Percentiles rank a stretch among this genome's conserved stretches.
These are phyloP conservation scores for Flaveria bidentis DNA, from an alignment of 129 eudicot genomes.

Conservation along the genomic window DNA sequence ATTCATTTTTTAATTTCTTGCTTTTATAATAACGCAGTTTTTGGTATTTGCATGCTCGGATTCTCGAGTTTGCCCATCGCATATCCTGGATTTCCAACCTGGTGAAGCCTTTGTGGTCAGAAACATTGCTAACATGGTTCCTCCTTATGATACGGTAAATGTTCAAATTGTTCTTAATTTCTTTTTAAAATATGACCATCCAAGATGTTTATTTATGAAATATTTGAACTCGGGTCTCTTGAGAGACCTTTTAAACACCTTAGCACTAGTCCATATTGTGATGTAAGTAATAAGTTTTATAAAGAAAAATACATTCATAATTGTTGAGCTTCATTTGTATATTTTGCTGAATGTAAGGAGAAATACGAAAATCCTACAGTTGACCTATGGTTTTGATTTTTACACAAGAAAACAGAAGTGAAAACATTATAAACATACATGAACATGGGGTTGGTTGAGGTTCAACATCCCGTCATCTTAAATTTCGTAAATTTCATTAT, in stretches of 20 bases:
- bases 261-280: neutral
- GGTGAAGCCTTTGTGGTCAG: conserved; percentile 87
- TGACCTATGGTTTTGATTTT: no score
- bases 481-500: no score
- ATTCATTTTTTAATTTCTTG: neutral
- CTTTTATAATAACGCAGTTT: conserved; percentile 46
- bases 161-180: neutral
- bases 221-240: no score
- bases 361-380: neutral
- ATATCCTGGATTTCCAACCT: conserved; percentile 75
- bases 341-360: neutral
- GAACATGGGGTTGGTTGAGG: no score
- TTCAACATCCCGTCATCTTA: no score
- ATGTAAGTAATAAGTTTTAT: neutral
- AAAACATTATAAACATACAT: no score
- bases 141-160: conserved; percentile 63
- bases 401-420: no score
- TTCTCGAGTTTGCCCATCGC: conserved; percentile 92
- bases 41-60: conserved; percentile 92
- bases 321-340: neutral
- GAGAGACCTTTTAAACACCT: no score
- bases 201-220: no score
- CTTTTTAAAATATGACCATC: no score
- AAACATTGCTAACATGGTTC: conserved; percentile 94
- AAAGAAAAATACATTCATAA: neutral